A percentile compares a stretch with the other conserved stretches of the same genome.
These are phyloP conservation scores for Colletotrichum lini DNA, from an alignment of 2,329 filamentous ascomycete genomes.

Conservation along the genomic window DNA sequence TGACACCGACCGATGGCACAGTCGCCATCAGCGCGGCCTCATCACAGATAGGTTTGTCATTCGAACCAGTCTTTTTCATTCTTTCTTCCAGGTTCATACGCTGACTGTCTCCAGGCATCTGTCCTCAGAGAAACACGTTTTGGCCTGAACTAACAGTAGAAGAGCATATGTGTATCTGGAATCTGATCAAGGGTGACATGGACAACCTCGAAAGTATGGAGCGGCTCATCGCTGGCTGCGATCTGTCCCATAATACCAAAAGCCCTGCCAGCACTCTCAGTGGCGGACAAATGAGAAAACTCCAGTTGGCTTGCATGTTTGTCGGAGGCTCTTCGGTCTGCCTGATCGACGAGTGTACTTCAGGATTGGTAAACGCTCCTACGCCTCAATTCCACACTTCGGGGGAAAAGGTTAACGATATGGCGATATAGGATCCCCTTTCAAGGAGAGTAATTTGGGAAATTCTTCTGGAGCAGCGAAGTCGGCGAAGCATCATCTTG, in stretches of 20 bases:
- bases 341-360: slow-evolving; percentile 79
- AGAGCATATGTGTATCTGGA: slow-evolving; percentile 76
- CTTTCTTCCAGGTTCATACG: background rate
- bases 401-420: no score
- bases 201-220: slow-evolving; percentile 63
- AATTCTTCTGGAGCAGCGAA: slow-evolving; percentile 75
- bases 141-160: slow-evolving; percentile 76
- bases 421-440: slow-evolving; percentile 62
- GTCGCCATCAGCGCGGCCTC: slow-evolving; percentile 69
- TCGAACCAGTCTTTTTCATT: background rate
- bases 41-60: slow-evolving; percentile 52
- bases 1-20: slow-evolving; percentile 70
- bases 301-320: slow-evolving; percentile 81
- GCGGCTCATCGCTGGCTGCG: slow-evolving; percentile 69
- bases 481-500: slow-evolving; percentile 73
- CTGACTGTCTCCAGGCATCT: slow-evolving; percentile 58
- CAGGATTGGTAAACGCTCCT: slow-evolving; percentile 60
- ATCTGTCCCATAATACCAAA: slow-evolving; percentile 70
- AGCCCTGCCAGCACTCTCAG: slow-evolving; percentile 71
- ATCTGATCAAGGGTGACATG: slow-evolving; percentile 66
- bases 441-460: slow-evolving; percentile 79
- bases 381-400: background rate
- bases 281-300: slow-evolving; percentile 79
- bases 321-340: slow-evolving; percentile 77
- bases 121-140: slow-evolving; percentile 78